Evolutionary conservation across 257 asterid species (phyloP).

Genomic region (Solanum okadae): DNA sequence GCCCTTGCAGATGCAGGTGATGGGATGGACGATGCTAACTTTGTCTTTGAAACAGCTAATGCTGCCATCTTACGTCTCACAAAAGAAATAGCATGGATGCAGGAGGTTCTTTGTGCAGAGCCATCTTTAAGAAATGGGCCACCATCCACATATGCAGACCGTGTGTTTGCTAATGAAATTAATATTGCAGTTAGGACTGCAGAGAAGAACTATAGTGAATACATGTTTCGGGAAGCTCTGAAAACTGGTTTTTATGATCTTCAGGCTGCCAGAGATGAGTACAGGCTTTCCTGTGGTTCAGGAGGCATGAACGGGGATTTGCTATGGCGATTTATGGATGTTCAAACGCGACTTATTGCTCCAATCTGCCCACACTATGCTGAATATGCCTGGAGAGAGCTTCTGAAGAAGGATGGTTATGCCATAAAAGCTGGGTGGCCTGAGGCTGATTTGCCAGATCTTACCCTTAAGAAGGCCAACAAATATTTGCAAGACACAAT

Average conservation of each 20-base stretch:
- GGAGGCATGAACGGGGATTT: slow-evolving; percentile 68
- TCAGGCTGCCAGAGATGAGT: slow-evolving; percentile 88
- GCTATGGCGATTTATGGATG: slow-evolving; percentile 69
- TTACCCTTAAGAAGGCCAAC: slow-evolving; percentile 69
- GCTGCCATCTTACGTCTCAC: slow-evolving; percentile 91
- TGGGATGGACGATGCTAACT: slow-evolving; percentile 95
- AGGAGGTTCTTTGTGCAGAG: slow-evolving; percentile 58
- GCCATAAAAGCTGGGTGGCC: slow-evolving; percentile 79
- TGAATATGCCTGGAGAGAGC: slow-evolving; percentile 66
- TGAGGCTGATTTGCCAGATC: slow-evolving; percentile 54
- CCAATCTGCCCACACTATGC: slow-evolving; percentile 88
- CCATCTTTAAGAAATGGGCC: slow-evolving; percentile 49
- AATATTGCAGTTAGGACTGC: slow-evolving; percentile 64
- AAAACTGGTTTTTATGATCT: slow-evolving; percentile 84
- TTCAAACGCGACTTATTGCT: slow-evolving; percentile 62
- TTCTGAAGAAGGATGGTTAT: slow-evolving; percentile 67
- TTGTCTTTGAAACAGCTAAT: slow-evolving; percentile 84
- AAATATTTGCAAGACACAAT: slow-evolving; percentile 70
- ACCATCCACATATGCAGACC: slow-evolving; percentile 56
- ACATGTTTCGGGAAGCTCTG: slow-evolving; percentile 77
- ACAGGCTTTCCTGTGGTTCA: slow-evolving; percentile 73
- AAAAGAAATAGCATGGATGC: slow-evolving; percentile 83
- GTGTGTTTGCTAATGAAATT: slow-evolving; percentile 74
- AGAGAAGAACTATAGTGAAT: slow-evolving; percentile 63
- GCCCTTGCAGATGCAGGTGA: slow-evolving; percentile 99